Evolutionary conservation across 352 stramenopile species (phyloP), one percentile per base, ranked within the genome.

Genomic region (Pythium rishiriense): DNA sequence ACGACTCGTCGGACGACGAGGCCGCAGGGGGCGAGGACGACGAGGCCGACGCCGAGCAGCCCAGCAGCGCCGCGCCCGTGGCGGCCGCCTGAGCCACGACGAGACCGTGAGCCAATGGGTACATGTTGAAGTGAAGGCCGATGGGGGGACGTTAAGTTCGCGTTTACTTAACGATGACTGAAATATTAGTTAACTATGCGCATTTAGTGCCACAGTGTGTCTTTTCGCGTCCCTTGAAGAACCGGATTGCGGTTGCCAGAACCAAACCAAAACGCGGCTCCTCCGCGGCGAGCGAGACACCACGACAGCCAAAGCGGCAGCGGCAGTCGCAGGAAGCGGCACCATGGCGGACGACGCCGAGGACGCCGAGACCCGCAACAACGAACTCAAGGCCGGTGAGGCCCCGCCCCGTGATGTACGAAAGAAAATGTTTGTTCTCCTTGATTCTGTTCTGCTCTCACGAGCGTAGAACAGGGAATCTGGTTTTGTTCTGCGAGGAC

Each of bases 311-410:
- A 53, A 17, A 39, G 50, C 28, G 54, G 37, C 37, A 12, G 19
- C 37, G 19, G 2, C 19, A 43, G 37, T 43, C 37, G 37, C 37
- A 43, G 37, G 37, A 12, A 17, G 37, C 37, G 37, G 37, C 49
- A 51, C 39, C 12, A 76, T 76, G 69, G 66, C 62, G 10, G 72
- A 79, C 62, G 72, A 75, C 25, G 66, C n/a, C 3, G 72, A 74
- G 10, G 72, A 76, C 43, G 68, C 54, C 9, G 72, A 66, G 35
- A 31, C 35, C 37, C 43, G 61, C 31, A 61, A 63, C 43, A 68
- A 62, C 49, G 65, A 73, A 2, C 58, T 58, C 31, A 71, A 78
- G 58, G 45, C 51, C 7, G 47, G 60, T 37, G 72, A 76, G 4
- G 48, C 51, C 33, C 59, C 48, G 17, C 45, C 66, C 11, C 62